A percentile compares a stretch with the other conserved stretches of the same genome.
phyloP scores from a whole-genome alignment of 2,329 filamentous ascomycete genomes.

The Colletotrichum eleusines region DNA sequence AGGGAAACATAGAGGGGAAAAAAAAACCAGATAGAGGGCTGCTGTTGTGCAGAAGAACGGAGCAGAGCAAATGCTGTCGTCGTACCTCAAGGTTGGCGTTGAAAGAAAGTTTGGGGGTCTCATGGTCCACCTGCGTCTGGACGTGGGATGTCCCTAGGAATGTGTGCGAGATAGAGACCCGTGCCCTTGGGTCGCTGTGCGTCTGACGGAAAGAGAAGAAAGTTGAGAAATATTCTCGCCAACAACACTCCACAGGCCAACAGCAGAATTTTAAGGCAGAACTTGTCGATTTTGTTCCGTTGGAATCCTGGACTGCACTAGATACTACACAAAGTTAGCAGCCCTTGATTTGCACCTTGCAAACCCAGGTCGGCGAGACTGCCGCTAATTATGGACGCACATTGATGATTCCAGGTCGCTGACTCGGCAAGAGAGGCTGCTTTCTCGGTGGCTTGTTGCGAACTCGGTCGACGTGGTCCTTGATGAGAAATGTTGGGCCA shows the following conservation, averaged over 20 bases:
- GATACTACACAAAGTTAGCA: neutral
- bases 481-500: neutral
- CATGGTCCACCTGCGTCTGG: constrained; percentile 37
- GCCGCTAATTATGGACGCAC: too few species aligned
- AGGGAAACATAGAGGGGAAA: neutral
- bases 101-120: constrained; percentile 42
- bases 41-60: neutral
- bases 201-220: constrained; percentile 11
- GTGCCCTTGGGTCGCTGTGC: constrained; percentile 28
- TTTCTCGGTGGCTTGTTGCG: neutral
- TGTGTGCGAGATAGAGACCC: constrained; percentile 24
- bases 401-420: too few species aligned
- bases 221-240: too few species aligned
- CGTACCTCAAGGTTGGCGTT: constrained; percentile 22
- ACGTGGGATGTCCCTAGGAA: constrained; percentile 37
- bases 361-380: neutral
- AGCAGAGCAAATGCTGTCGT: neutral
- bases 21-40: neutral
- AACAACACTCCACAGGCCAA: neutral
- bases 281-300: neutral
- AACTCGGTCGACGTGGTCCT: neutral
- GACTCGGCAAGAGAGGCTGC: too few species aligned
- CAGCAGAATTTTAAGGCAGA: neutral
- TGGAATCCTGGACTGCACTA: neutral
- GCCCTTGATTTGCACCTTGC: neutral